Conservation (phyloP, 148 eudicot genomes). For the Chenopodium formosanum region DNA sequence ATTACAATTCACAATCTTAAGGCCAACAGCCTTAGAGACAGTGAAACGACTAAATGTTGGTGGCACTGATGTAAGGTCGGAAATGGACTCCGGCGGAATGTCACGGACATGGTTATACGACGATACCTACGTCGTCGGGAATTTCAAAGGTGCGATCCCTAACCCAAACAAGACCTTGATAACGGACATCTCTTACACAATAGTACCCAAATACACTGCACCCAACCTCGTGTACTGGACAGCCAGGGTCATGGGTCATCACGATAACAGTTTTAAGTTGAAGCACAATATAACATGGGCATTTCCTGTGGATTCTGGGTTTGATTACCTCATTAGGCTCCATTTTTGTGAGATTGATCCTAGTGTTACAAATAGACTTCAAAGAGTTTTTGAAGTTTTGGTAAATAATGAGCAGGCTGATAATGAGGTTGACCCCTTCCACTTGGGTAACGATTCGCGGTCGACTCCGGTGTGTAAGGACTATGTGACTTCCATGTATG, state of each 20-base stretch:
- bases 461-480: slow-evolving; percentile 24
- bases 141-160: background rate
- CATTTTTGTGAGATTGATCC: slow-evolving; percentile 38
- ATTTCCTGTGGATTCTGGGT: slow-evolving; percentile 43
- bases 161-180: background rate
- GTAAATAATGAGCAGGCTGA: slow-evolving; percentile 30
- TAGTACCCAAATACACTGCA: slow-evolving; percentile 29
- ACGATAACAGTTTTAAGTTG: background rate
- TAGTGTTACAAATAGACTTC: background rate
- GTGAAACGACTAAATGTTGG: slow-evolving; percentile 35
- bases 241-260: slow-evolving; percentile 16
- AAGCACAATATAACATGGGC: slow-evolving; percentile 32
- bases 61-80: background rate
- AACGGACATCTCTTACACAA: background rate
- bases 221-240: slow-evolving; percentile 36
- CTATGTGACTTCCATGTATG: slow-evolving; percentile 27
- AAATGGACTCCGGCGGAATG: slow-evolving; percentile 25
- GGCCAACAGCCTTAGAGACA: slow-evolving; percentile 37
- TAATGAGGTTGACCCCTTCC: slow-evolving; percentile 16
- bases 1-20: background rate
- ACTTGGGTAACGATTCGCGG: background rate
- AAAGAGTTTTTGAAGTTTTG: slow-evolving; percentile 24
- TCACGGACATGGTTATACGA: slow-evolving; percentile 40
- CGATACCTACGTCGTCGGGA: background rate
- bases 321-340: slow-evolving; percentile 44